Evolutionary conservation across 129 eudicot genomes (phyloP).

Genomic region (Ambrosia trifida): DNA sequence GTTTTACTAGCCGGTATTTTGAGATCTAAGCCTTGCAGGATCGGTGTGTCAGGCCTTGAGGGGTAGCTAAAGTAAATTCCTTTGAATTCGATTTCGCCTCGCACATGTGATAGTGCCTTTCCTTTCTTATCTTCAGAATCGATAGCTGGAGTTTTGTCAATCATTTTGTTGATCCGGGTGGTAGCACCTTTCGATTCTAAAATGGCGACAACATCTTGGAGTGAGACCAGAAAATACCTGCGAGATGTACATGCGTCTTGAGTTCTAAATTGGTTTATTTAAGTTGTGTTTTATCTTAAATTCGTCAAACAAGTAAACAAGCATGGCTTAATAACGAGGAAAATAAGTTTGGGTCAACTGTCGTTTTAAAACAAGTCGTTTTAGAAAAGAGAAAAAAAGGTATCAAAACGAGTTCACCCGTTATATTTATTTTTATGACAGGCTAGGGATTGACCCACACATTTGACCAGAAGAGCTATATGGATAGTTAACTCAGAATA

Average conservation of each 20-base stretch:
- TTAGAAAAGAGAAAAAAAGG: too few species aligned
- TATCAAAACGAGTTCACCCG: too few species aligned
- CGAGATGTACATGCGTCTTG: conserved; percentile 10
- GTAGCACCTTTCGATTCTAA: conserved; percentile 61
- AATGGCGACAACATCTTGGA: conserved; percentile 66
- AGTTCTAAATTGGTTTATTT: neutral
- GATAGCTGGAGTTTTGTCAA: conserved; percentile 48
- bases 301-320: neutral
- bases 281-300: neutral
- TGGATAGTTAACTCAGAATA: neutral
- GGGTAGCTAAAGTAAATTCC: conserved; percentile 66
- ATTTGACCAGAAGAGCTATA: neutral
- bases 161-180: conserved; percentile 63
- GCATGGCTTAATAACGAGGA: neutral
- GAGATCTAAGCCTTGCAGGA: conserved; percentile 63
- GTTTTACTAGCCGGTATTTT: conserved; percentile 55
- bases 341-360: neutral
- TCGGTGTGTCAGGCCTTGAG: conserved; percentile 66
- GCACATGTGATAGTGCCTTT: conserved; percentile 57
- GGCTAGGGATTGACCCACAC: neutral
- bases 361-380: too few species aligned
- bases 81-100: conserved; percentile 68
- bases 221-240: conserved; percentile 66
- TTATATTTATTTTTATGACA: too few species aligned
- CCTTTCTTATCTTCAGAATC: conserved; percentile 63